phyloP scores from a whole-genome alignment of 345 rosid species.

The Populus ilicifolia region DNA sequence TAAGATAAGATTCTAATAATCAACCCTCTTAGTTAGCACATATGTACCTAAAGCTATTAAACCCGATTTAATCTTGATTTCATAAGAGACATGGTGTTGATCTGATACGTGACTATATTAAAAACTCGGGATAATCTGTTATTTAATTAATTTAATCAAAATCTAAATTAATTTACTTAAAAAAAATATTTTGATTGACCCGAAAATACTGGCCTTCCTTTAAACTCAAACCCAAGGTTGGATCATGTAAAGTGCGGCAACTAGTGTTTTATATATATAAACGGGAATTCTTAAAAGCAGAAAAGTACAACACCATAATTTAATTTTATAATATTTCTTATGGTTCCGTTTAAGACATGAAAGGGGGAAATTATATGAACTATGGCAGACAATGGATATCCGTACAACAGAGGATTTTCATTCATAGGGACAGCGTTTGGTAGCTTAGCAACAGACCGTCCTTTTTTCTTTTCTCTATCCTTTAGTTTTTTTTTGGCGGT shows the following conservation, averaged over 20 bases:
- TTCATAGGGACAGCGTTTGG: background rate
- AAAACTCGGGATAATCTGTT: too few species aligned
- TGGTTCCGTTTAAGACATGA: background rate
- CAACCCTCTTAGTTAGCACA: background rate
- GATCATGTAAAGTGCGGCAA: too few species aligned
- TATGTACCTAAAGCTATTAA: too few species aligned
- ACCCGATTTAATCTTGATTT: too few species aligned
- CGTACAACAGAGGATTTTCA: background rate
- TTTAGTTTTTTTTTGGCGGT: slow-evolving; percentile 19
- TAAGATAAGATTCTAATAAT: background rate
- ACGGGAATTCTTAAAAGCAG: background rate
- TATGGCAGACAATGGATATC: background rate
- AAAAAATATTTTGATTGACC: too few species aligned
- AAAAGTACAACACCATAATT: background rate
- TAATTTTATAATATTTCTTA: background rate
- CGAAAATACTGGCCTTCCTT: too few species aligned
- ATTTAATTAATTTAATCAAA: too few species aligned
- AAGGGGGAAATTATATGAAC: background rate
- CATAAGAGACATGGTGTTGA: too few species aligned
- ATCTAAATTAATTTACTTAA: too few species aligned
- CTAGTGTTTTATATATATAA: too few species aligned
- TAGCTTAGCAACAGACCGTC: background rate
- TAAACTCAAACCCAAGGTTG: too few species aligned
- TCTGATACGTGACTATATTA: too few species aligned
- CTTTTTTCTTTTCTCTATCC: background rate